Evolutionary conservation across 1,139 yeast genomes (phyloP).

Genomic region (Yamadazyma oceani): DNA sequence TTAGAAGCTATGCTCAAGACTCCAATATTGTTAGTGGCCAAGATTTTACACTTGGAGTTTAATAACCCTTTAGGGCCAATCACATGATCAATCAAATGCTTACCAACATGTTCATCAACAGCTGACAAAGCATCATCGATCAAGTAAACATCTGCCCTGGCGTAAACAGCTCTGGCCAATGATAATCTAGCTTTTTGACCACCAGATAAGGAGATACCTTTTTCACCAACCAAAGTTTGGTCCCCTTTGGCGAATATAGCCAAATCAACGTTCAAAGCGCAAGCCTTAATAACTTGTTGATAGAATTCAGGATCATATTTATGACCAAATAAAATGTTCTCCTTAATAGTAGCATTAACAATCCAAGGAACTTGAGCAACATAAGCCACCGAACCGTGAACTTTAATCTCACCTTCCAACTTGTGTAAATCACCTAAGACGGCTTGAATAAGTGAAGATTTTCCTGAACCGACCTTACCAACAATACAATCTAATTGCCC

Average conservation of each 20-base stretch:
- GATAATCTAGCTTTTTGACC: slow-evolving; percentile 96
- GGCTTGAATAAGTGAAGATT: slow-evolving; percentile 82
- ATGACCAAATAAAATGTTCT: slow-evolving; percentile 87
- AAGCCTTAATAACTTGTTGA: slow-evolving; percentile 76
- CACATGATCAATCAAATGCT: slow-evolving; percentile 52
- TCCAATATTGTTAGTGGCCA: slow-evolving; percentile 87
- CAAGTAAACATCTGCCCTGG: slow-evolving; percentile 88
- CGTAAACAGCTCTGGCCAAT: slow-evolving; percentile 91
- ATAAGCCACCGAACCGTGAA: slow-evolving; percentile 83
- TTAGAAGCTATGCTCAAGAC: slow-evolving; percentile 78
- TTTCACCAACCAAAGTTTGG: slow-evolving; percentile 90
- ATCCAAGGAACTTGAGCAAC: slow-evolving; percentile 94
- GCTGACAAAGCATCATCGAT: slow-evolving; percentile 83
- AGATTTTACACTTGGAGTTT: slow-evolving; percentile 69
- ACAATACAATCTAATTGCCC: slow-evolving; percentile 87
- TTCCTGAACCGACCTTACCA: slow-evolving; percentile 93
- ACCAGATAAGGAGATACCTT: slow-evolving; percentile 93
- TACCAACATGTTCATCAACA: slow-evolving; percentile 93
- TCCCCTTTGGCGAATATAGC: slow-evolving; percentile 85
- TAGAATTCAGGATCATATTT: slow-evolving; percentile 80
- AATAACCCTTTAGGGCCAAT: slow-evolving; percentile 82
- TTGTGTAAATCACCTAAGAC: slow-evolving; percentile 84
- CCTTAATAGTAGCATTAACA: slow-evolving; percentile 89
- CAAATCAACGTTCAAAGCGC: slow-evolving; percentile 84
- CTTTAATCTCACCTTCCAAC: slow-evolving; percentile 68